Percentiles rank a stretch among this genome's conserved stretches.
These are phyloP conservation scores for Monosporascus cannonballus DNA, from an alignment of 2,329 filamentous ascomycete genomes.

Conservation along the genomic window DNA sequence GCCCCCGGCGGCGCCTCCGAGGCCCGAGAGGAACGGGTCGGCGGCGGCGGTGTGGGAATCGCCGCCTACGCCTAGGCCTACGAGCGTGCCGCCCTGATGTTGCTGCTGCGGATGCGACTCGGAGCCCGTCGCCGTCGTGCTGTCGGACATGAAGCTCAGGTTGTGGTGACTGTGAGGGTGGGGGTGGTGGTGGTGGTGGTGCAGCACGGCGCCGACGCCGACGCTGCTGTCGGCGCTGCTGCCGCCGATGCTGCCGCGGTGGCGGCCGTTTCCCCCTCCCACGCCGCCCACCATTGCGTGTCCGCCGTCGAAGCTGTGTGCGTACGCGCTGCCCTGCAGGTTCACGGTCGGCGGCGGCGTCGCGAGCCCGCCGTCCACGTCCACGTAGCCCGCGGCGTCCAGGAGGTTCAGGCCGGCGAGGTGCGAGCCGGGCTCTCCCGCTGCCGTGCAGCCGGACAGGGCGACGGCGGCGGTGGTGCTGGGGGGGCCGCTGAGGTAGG, in stretches of 20 bases:
- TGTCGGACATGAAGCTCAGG: conserved; percentile 31
- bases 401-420: conserved; percentile 31
- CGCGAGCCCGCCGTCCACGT: conserved; percentile 41
- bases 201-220: conserved; percentile 13
- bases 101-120: conserved; percentile 23
- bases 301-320: conserved; percentile 34
- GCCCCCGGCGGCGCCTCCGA: conserved; percentile 16
- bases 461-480: conserved; percentile 8
- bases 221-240: conserved; percentile 14
- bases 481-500: conserved; percentile 27
- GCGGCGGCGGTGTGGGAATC: conserved; percentile 9
- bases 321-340: conserved; percentile 37
- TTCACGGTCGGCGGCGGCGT: conserved; percentile 52
- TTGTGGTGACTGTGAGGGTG: conserved; percentile 17
- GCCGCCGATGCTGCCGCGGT: background rate
- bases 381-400: conserved; percentile 21
- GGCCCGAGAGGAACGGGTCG: conserved; percentile 24
- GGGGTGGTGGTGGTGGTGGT: conserved; percentile 1
- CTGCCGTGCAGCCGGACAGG: conserved; percentile 10
- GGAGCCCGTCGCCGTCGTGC: conserved; percentile 6
- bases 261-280: no score
- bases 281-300: background rate
- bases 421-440: conserved; percentile 8
- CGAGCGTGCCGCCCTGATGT: conserved; percentile 11
- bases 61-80: background rate